Percentiles rank a stretch among this genome's conserved stretches.
These are phyloP conservation scores for Castanopsis chinensis DNA, from an alignment of 306 rosid genomes.

Conservation along the genomic window DNA sequence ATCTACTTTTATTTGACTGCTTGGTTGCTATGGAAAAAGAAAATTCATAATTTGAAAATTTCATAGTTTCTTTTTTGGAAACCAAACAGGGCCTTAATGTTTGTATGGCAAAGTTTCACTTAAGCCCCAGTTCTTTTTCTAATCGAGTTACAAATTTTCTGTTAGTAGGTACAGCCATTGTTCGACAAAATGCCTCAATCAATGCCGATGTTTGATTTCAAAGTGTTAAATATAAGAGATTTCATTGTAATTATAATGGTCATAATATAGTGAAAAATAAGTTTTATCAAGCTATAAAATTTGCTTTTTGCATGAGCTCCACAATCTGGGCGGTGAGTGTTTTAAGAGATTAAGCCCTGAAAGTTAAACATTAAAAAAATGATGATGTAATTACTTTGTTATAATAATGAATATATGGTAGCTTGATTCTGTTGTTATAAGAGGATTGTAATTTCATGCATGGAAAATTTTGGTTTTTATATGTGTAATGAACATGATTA, in stretches of 20 bases:
- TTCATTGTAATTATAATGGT: too few species aligned
- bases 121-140: background rate
- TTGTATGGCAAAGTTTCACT: background rate
- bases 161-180: background rate
- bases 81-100: background rate
- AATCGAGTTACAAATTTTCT: background rate
- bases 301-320: too few species aligned
- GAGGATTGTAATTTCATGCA: background rate
- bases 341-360: too few species aligned
- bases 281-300: background rate
- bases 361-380: too few species aligned
- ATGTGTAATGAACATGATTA: background rate
- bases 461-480: background rate
- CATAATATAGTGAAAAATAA: background rate
- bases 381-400: too few species aligned
- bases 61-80: background rate
- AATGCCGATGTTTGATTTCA: background rate
- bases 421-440: background rate
- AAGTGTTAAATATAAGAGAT: background rate
- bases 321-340: too few species aligned
- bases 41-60: background rate
- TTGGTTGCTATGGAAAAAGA: background rate
- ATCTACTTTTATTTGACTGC: too few species aligned
- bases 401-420: background rate
- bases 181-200: background rate